Evolutionary conservation across 2,329 filamentous ascomycete genomes (phyloP).

Genomic region (Lachnellula hyalina): DNA sequence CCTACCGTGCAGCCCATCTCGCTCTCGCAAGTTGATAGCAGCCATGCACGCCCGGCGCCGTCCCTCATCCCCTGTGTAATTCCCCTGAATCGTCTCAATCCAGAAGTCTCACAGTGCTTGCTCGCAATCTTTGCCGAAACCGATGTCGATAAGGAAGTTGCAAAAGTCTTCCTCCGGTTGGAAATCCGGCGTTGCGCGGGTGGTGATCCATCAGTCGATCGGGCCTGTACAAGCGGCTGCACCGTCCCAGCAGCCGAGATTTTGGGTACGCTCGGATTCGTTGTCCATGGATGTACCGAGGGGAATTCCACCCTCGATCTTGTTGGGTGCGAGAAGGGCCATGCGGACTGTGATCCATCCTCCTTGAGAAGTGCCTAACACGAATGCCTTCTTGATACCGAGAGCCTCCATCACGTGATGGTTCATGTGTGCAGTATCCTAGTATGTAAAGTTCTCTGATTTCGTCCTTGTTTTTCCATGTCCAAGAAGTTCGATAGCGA

Average conservation of each 20-base stretch:
- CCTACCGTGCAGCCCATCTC: slow-evolving; percentile 44
- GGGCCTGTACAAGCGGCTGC: slow-evolving; percentile 38
- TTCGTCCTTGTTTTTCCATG: slow-evolving; percentile 41
- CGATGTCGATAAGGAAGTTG: slow-evolving; percentile 40
- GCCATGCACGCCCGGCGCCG: slow-evolving; percentile 44
- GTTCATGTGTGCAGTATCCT: slow-evolving; percentile 50
- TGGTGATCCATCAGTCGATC: slow-evolving; percentile 35
- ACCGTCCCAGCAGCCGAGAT: slow-evolving; percentile 46
- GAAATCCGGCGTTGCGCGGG: slow-evolving; percentile 40
- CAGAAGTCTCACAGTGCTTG: slow-evolving; percentile 40
- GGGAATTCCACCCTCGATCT: slow-evolving; percentile 42
- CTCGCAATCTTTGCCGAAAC: slow-evolving; percentile 39
- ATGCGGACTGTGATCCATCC: slow-evolving; percentile 47
- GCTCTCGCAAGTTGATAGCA: slow-evolving; percentile 38
- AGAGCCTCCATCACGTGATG: slow-evolving; percentile 51
- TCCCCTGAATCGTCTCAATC: slow-evolving; percentile 39
- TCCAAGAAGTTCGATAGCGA: slow-evolving; percentile 49
- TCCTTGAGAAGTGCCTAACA: slow-evolving; percentile 47
- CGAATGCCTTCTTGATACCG: slow-evolving; percentile 43
- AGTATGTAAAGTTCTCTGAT: slow-evolving; percentile 48
- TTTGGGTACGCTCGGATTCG: slow-evolving; percentile 42
- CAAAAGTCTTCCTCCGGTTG: slow-evolving; percentile 43
- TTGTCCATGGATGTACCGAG: slow-evolving; percentile 50
- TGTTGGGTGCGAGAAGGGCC: slow-evolving; percentile 45
- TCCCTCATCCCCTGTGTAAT: slow-evolving; percentile 46